phyloP scores from a whole-genome alignment of 768 basidiomycete species.

The Boletus subcaerulescens region DNA sequence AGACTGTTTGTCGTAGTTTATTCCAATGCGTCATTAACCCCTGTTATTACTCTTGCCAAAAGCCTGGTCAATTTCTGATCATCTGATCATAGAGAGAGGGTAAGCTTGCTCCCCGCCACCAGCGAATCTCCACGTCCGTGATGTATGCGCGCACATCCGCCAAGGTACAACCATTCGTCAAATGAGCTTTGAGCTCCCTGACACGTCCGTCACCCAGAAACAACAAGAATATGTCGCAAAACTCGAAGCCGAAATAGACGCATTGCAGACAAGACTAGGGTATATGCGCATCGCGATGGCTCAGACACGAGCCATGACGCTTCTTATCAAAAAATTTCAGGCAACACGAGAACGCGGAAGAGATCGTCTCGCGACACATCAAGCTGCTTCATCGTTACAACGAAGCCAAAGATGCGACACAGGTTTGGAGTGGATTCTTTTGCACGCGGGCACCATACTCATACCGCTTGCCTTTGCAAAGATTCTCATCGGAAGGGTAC shows the following conservation, averaged over 20 bases:
- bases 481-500: conserved; percentile 78
- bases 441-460: neutral
- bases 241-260: conserved; percentile 48
- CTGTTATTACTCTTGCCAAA: neutral
- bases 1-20: conserved; percentile 15
- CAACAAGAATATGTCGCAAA: conserved; percentile 48
- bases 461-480: conserved; percentile 26
- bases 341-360: conserved; percentile 47
- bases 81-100: neutral
- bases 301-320: neutral
- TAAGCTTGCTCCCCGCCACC: too few relatives aligned
- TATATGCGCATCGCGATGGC: conserved; percentile 9
- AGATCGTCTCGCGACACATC: conserved; percentile 65
- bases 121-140: too few relatives aligned
- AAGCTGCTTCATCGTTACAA: conserved; percentile 73
- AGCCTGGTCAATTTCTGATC: neutral
- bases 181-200: neutral
- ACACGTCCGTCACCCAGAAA: conserved; percentile 34
- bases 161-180: conserved; percentile 21
- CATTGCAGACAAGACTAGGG: conserved; percentile 49
- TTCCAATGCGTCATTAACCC: conserved; percentile 1
- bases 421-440: conserved; percentile 40
- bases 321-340: conserved; percentile 20
- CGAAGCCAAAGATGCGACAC: conserved; percentile 79
- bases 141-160: conserved; percentile 32